phyloP scores from a whole-genome alignment of 108 stramenopile genomes.

The Schizochytrium sp. region DNA sequence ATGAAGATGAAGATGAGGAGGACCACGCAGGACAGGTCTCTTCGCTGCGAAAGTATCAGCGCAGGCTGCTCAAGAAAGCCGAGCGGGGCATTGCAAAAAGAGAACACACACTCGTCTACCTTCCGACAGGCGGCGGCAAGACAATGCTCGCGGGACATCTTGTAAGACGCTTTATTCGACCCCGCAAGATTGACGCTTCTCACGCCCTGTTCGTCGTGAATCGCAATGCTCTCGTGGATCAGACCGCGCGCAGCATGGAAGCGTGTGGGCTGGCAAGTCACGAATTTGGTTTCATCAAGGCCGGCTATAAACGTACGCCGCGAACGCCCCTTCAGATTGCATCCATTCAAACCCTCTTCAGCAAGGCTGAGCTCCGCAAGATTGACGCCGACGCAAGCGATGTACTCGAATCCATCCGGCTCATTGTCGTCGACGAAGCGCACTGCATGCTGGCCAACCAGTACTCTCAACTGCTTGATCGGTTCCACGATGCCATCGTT shows the following conservation, averaged over 20 bases:
- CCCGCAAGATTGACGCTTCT: neutral
- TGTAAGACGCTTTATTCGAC: neutral
- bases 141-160: neutral
- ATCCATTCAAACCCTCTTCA: slow-evolving; percentile 4
- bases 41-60: neutral
- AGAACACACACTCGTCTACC: neutral
- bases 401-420: neutral
- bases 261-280: neutral
- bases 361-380: neutral
- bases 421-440: slow-evolving; percentile 15
- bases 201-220: neutral
- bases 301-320: neutral
- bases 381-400: neutral
- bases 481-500: neutral
- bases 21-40: neutral
- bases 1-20: neutral
- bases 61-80: neutral
- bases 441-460: neutral
- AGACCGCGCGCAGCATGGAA: neutral
- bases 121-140: slow-evolving; percentile 7
- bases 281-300: neutral
- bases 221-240: neutral
- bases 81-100: neutral
- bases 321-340: neutral
- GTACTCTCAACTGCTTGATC: neutral